Evolutionary conservation across 169 alveolate genomes (phyloP), one percentile per base, ranked within the genome.

Genomic region (Babesia microti): DNA sequence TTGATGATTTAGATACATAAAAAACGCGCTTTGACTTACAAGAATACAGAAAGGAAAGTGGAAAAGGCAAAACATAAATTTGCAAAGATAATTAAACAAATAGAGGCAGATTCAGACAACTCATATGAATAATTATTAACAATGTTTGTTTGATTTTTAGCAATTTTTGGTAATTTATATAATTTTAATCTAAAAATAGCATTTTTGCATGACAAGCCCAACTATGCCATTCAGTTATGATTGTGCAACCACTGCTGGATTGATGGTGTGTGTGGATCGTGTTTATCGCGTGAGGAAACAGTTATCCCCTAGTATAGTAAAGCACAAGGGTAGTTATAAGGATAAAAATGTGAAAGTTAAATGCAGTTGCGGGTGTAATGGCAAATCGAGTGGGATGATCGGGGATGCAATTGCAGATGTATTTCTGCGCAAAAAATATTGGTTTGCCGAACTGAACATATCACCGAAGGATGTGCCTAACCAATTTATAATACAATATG

Each of bases 331-430:
- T n/a, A n/a, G n/a, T n/a, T n/a, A n/a, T n/a, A n/a, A n/a, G n/a
- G n/a, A n/a, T n/a, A n/a, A n/a, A n/a, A n/a, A n/a, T n/a, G n/a
- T n/a, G n/a, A n/a, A n/a, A n/a, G n/a, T 22, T 30, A 41, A 26
- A 12, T 65, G 76, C 41, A 28, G 21, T 24, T 65, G 76, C 29
- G 76, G 76, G 7, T 65, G 76, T 19, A 28, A 22, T 3, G 17
- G 63, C 22, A 2, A 39, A 1, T 27, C 50, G 6, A 56, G 27
- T n/a, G 46, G 51, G 12, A 23, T 28, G 6, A 61, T 50, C 32
- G 24, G 50, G n/a, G 11, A 35, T 26, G 23, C 63, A 48, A 34
- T 37, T 65, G 21, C 50, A 46, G 22, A 19, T 27, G 9, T 55
- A 35, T 29, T 65, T 55, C 19, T 27, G 56, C 0, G 40, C 55